phyloP scores from a whole-genome alignment of 2,329 filamentous ascomycete species.

The Gaeumannomyces sp. region DNA sequence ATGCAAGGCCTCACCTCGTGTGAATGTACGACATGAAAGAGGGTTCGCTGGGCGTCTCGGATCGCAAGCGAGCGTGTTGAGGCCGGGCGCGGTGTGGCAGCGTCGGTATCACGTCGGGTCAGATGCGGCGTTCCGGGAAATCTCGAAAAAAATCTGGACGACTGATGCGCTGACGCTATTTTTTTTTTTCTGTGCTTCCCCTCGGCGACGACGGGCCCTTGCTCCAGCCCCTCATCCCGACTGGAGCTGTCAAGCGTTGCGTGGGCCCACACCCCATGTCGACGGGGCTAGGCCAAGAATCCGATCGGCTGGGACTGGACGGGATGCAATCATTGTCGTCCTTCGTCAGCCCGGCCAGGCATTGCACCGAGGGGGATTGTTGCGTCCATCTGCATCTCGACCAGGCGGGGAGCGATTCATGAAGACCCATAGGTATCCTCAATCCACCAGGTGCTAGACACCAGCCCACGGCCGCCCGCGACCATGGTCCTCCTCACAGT shows the following conservation, averaged over 20 bases:
- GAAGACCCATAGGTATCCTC: background rate
- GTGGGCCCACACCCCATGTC: background rate
- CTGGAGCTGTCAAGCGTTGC: too few relatives aligned
- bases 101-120: slow-evolving; percentile 1
- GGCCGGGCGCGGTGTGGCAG: background rate
- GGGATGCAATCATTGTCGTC: background rate
- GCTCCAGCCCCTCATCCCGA: too few relatives aligned
- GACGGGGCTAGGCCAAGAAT: background rate
- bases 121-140: slow-evolving; percentile 1
- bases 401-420: background rate
- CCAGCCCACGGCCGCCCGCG: background rate
- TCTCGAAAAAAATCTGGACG: background rate
- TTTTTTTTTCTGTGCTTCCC: background rate
- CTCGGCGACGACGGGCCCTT: background rate
- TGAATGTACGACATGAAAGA: background rate
- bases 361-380: background rate
- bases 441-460: background rate
- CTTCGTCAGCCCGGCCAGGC: background rate
- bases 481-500: slow-evolving; percentile 76
- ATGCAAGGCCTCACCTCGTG: slow-evolving; percentile 9
- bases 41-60: background rate
- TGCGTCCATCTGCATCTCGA: background rate
- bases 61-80: background rate
- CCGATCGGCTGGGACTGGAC: background rate
- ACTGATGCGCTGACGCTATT: background rate